These are phyloP conservation scores for Ophiostoma montium DNA, from an alignment of 2,329 filamentous ascomycete species.

Conservation along the genomic window DNA sequence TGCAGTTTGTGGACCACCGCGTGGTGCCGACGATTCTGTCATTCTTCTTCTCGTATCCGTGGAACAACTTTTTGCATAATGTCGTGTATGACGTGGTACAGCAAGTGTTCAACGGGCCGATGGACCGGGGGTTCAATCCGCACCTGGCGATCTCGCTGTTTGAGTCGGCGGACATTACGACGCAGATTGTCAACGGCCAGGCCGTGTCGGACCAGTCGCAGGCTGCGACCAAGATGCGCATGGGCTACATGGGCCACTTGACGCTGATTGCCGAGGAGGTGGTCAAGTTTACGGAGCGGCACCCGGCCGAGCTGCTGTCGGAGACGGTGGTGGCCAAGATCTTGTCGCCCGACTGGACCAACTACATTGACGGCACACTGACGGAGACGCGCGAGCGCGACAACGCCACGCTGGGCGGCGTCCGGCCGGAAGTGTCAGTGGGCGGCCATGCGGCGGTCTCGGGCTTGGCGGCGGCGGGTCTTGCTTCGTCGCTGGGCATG, in stretches of 20 bases:
- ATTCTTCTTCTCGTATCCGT: constrained; percentile 96
- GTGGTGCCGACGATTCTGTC: constrained; percentile 95
- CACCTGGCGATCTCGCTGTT: constrained; percentile 85
- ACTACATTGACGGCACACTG: constrained; percentile 85
- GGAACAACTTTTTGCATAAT: constrained; percentile 99
- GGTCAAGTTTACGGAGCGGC: constrained; percentile 92
- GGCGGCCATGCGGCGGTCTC: constrained; percentile 51
- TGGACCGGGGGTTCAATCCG: constrained; percentile 91
- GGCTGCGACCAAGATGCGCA: constrained; percentile 67
- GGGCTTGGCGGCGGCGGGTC: constrained; percentile 31
- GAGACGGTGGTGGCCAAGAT: constrained; percentile 76
- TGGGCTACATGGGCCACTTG: constrained; percentile 97
- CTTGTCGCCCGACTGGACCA: constrained; percentile 80
- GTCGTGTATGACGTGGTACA: constrained; percentile 98
- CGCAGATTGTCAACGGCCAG: constrained; percentile 85
- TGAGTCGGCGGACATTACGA: constrained; percentile 76
- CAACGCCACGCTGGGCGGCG: constrained; percentile 94
- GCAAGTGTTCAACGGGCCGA: constrained; percentile 96
- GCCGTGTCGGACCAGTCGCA: constrained; percentile 76
- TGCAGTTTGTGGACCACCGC: constrained; percentile 86
- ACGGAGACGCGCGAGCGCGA: constrained; percentile 90
- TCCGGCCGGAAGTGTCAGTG: constrained; percentile 79
- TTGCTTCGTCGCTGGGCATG: constrained; percentile 26
- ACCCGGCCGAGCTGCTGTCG: constrained; percentile 76
- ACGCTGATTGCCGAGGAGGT: constrained; percentile 97